Evolutionary conservation across 1,284 basidiomycete genomes (phyloP).

Genomic region (Cutaneotrichosporon sp.): DNA sequence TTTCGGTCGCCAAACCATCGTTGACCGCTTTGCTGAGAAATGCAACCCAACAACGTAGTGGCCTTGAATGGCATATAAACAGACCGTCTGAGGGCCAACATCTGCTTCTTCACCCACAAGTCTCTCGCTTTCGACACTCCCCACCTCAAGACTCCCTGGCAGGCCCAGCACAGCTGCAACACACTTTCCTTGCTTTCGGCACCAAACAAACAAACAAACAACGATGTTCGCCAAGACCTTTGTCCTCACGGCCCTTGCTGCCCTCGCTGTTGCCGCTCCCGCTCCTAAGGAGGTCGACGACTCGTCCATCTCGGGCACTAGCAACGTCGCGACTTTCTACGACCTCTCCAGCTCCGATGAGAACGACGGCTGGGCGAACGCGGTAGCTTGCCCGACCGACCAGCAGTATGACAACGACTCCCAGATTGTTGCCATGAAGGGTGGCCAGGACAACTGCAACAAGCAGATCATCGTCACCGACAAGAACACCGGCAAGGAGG

Average conservation of each 20-base stretch:
- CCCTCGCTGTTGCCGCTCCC: neutral
- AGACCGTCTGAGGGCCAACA: too few relatives aligned
- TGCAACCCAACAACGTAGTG: too few relatives aligned
- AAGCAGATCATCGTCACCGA: neutral
- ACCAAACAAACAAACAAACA: neutral
- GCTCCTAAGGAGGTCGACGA: neutral
- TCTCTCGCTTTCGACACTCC: too few relatives aligned
- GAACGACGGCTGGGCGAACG: slow-evolving; percentile 1
- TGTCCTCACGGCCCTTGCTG: neutral
- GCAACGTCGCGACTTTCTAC: neutral
- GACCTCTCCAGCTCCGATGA: neutral
- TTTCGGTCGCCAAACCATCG: too few relatives aligned
- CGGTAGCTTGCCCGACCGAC: neutral
- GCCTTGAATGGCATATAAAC: too few relatives aligned
- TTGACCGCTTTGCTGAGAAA: too few relatives aligned
- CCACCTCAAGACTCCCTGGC: too few relatives aligned
- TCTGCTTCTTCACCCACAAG: too few relatives aligned
- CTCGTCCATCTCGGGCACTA: neutral
- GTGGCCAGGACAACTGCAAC: slow-evolving; percentile 1
- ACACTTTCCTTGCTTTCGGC: too few relatives aligned
- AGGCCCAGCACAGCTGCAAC: too few relatives aligned
- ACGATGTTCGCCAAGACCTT: slow-evolving; percentile 2
- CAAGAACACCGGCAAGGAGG: neutral
- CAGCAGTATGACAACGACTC: neutral
- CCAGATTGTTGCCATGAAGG: neutral